These are phyloP conservation scores for Inonotus hispidus DNA, from an alignment of 1,284 basidiomycete genomes.

Conservation along the genomic window DNA sequence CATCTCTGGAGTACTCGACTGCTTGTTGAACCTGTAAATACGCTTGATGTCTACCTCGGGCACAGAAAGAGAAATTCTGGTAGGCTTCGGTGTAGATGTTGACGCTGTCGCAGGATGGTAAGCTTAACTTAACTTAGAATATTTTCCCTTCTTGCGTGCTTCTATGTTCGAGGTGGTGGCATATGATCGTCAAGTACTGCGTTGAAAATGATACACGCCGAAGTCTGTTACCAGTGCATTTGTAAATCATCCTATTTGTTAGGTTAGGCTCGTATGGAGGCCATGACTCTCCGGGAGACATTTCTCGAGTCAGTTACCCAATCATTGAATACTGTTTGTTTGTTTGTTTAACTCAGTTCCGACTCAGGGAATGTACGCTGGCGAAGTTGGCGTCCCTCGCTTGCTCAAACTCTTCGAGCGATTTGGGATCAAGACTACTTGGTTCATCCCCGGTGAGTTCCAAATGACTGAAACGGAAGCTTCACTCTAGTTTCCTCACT, in stretches of 20 bases:
- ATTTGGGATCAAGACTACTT: constrained; percentile 60
- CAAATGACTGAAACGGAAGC: background rate
- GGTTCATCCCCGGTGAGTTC: constrained; percentile 63
- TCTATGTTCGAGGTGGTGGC: too few species aligned
- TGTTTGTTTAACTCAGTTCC: background rate
- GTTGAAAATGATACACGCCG: too few species aligned
- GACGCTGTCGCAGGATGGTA: constrained; percentile 64
- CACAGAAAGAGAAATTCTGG: constrained; percentile 29
- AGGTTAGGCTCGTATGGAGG: constrained; percentile 71
- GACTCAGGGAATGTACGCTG: constrained; percentile 59
- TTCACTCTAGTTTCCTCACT: background rate
- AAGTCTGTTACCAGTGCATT: background rate
- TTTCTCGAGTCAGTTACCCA: constrained; percentile 43
- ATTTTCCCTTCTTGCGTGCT: background rate
- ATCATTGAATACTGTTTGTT: background rate
- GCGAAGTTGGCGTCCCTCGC: constrained; percentile 65
- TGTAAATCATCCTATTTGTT: background rate
- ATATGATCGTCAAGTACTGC: too few species aligned
- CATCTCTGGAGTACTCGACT: background rate
- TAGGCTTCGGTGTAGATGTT: constrained; percentile 56
- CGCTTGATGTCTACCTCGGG: background rate
- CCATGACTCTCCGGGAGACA: constrained; percentile 60
- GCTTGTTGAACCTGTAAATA: background rate
- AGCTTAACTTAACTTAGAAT: constrained; percentile 14
- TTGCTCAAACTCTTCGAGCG: constrained; percentile 71